These are phyloP conservation scores for Saitozyma podzolica DNA, from an alignment of 768 basidiomycete species.

Conservation along the genomic window DNA sequence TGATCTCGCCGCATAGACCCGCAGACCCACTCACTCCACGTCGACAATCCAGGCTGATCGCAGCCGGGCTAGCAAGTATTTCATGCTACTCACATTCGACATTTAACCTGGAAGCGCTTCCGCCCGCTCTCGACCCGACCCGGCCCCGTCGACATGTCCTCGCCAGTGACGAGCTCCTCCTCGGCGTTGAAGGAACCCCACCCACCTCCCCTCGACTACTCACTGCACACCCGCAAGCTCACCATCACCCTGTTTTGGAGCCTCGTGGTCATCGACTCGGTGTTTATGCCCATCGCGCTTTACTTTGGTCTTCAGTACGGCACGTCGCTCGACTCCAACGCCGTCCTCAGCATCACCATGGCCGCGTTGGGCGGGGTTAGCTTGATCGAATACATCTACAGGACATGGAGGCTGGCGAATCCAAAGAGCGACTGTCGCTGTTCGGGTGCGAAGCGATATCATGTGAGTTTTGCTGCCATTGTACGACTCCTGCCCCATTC, in stretches of 20 bases:
- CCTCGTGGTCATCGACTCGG: slow-evolving; percentile 7
- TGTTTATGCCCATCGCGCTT: slow-evolving; percentile 5
- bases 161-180: not conserved
- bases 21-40: too few relatives aligned
- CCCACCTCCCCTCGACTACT: slow-evolving; percentile 7
- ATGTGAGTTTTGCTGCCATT: too few relatives aligned
- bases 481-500: too few relatives aligned
- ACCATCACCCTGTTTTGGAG: slow-evolving; percentile 5
- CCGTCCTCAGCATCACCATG: slow-evolving; percentile 1
- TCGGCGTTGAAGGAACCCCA: not conserved
- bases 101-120: too few relatives aligned
- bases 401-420: slow-evolving; percentile 1
- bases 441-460: not conserved
- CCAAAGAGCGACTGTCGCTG: not conserved
- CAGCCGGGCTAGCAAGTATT: too few relatives aligned
- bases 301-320: slow-evolving; percentile 8
- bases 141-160: not conserved
- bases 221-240: not conserved
- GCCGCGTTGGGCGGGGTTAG: slow-evolving; percentile 2
- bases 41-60: too few relatives aligned
- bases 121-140: too few relatives aligned
- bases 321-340: not conserved
- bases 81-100: too few relatives aligned
- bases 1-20: too few relatives aligned
- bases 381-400: not conserved